Base-by-base conservation (phyloP, 306 rosid species). In the Albizia julibrissin region DNA sequence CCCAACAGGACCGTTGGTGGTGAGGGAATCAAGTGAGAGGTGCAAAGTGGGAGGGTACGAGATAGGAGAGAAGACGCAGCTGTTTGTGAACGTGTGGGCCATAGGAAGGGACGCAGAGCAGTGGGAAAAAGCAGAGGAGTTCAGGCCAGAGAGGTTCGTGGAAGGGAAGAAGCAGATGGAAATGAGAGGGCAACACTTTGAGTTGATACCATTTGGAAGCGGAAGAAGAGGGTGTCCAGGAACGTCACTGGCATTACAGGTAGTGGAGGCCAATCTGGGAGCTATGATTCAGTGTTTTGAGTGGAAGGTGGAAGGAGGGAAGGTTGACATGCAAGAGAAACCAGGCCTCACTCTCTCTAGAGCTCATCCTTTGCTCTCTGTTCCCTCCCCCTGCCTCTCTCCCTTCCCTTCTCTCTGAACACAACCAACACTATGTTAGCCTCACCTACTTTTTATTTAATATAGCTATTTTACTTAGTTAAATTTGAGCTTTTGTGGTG, bases 171-270 rank as follows among this genome's bases (percentile, higher is more conserved):
- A 76, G 46, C 84, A 72, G 21, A 37, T 87, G 13, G 98, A 93
- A 81, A 84, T 91, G 52, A 91, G 97, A 76, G 98, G 97, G 10
- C 93, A 91, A 6, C 89, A 92, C 82, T 94, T 90, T 85, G 87
- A 92, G 13, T 34, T 94, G 13, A 71, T 94, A 76, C 97, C 97
- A 71, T 94, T 94, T 87, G 98, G 98, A 26, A 90, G 93, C 70
- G 98, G 98, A 47, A 91, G 98, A 90, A 91, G 98, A 86, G 88
- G 89, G 12, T 94, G 97, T 22, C 98, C 98, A 49, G 97, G 94
- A 76, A 87, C 90, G 7, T 79, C 98, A 21, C 84, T 94, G n/a
- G 98, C 94, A n/a, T 49, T 94, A 76, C 89, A 86, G 13, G 82
- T 94, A 68, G 93, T 90, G 72, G 94, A 88, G 19, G 31, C 90